Evolutionary conservation across 352 stramenopile species (phyloP), one percentile per base, ranked within the genome.

Genomic region (Phytophthora megakarya): DNA sequence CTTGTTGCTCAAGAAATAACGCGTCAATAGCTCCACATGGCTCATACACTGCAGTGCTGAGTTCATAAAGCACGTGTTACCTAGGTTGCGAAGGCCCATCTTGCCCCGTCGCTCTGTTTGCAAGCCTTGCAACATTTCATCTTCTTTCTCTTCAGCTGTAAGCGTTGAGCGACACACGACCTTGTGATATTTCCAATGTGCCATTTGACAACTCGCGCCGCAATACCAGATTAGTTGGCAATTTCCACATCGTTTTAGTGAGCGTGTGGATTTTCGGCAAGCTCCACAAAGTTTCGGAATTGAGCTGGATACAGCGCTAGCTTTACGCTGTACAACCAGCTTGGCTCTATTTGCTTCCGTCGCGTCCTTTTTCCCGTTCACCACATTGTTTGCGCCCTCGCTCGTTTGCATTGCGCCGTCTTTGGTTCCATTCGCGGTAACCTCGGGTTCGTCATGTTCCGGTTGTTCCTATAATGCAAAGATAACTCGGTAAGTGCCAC

Each of bases 1-100:
- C 40, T 93, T 61, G 35, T 92, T 95, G 65, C 81, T 93, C n/a
- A 98, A 72, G 65, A 99, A 99, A 65, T 98, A 98, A 22, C 85
- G 76, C 7, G 96, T 99, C 15, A 99, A 73, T 0, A 90, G 43
- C 54, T 93, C 81, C 23, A 97, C 96, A 43, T 98, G 88, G 48
- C 92, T 96, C 28, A 99, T 70, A 53, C 97, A 99, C 69, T 92
- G 84, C 44, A 92, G 48, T 15, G 83, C 83, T 13, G 84, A 87
- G 68, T 91, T 92, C 84, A 92, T 91, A 61, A 92, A 92, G 54
- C 84, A 92, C 45, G 84, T 92, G 50, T 92, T 92, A 48, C 84
- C 84, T 19, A 92, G 55, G 57, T 92, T 92, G 13, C 81, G 79
- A 46, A 95, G 79, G 15, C 86, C 84, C 72, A 88, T 89, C 45